Evolutionary conservation across 257 asterid species (phyloP).

Genomic region (Nicotiana paniculata): DNA sequence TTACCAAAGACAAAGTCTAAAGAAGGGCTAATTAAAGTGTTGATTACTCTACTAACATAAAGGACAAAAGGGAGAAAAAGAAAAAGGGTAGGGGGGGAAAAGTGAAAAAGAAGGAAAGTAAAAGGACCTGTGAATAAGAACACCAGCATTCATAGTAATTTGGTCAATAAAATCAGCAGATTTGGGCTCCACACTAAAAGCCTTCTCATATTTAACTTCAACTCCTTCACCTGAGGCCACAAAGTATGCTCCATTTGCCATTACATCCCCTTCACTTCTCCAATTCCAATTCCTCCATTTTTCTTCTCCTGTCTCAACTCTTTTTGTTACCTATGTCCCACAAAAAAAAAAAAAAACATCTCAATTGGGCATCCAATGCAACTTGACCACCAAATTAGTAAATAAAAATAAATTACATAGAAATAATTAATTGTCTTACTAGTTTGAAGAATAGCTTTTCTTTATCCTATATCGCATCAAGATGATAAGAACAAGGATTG

Average conservation of each 20-base stretch:
- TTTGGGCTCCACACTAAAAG: constrained; percentile 59
- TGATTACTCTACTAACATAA: neutral
- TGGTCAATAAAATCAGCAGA: constrained; percentile 44
- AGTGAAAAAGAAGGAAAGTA: constrained; percentile 1
- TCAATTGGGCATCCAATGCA: neutral
- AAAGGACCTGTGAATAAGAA: constrained; percentile 34
- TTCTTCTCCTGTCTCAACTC: constrained; percentile 39
- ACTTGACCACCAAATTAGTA: neutral
- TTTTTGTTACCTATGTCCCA: constrained; percentile 32
- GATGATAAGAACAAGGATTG: too few species aligned
- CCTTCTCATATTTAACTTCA: constrained; percentile 49
- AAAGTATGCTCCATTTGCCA: constrained; percentile 59
- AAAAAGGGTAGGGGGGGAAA: neutral
- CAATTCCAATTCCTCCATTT: constrained; percentile 52
- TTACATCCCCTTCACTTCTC: constrained; percentile 58
- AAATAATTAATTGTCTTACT: neutral
- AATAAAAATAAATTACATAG: neutral
- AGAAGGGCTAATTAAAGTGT: neutral
- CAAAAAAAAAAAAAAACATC: neutral
- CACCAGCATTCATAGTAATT: constrained; percentile 47
- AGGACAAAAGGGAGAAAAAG: constrained; percentile 1
- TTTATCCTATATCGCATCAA: neutral
- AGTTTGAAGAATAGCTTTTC: too few species aligned
- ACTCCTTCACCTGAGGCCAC: constrained; percentile 54
- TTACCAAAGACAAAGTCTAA: neutral